Evolutionary conservation across 2,329 filamentous ascomycete species (phyloP), one percentile per base, ranked within the genome.

Genomic region (Hymenoscyphus salicellus): DNA sequence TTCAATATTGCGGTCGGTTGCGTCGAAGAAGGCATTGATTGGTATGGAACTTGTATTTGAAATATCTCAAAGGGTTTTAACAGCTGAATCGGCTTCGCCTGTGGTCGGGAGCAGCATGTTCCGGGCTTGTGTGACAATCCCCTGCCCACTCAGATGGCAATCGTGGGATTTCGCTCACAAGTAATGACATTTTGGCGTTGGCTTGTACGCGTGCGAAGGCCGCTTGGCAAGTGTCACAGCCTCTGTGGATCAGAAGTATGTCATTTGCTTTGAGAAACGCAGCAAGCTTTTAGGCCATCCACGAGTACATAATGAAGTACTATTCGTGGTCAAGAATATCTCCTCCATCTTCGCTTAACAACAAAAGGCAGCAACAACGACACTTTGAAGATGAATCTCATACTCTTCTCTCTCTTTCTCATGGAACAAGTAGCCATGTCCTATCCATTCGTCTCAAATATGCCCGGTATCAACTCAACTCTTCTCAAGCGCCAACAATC

Each of bases 391-490:
- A 72, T 72, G 70, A 66, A 66, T 60, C 69, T 68, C 59, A 63
- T 63, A 64, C 58, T 71, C 28, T 49, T 68, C 20, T 23, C 67
- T 5, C 36, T 68, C 23, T 62, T 63, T 33, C 57, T 71, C 5
- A 60, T 60, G 58, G 70, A 66, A 43, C 65, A 66, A 14, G 56
- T 60, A 14, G 67, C 68, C 26, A 63, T 66, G 28, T 76, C 77
- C 41, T 80, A 78, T 63, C 78, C 78, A 4, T 80, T 75, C 65
- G 77, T 80, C 3, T 70, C 74, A 8, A 63, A 75, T 8, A 68
- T 73, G 55, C 71, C 76, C 11, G 77, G 76, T 26, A 75, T 79
- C 17, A 76, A 79, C 62, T 74, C 74, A 3, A 74, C 70, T 36
- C 66, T 77, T 8, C 69, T 78, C 49, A 62, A 66, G 55, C 70